Evolutionary conservation across 1,139 yeast genomes (phyloP), one percentile per base, ranked within the genome.

Genomic region (Meyerozyma smithsonii): DNA sequence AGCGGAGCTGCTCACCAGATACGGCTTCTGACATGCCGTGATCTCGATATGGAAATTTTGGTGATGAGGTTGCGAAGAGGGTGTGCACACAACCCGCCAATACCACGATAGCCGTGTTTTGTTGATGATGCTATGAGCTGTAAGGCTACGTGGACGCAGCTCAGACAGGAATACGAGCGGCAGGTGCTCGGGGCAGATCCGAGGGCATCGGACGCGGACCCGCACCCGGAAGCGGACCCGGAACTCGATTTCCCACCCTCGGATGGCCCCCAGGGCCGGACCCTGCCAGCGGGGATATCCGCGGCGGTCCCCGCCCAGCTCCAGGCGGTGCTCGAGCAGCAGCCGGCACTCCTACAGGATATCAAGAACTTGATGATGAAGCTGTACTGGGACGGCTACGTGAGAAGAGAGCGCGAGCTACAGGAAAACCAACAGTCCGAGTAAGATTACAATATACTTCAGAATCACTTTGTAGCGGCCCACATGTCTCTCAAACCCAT

Each of bases 401-500:
- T 26, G 11, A 5, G 7, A 10, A 19, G 33, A 23, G 7, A 14
- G 28, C 28, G 8, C 4, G 20, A 21, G 19, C 10, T n/a, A n/a
- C 30, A 26, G 8, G 17, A 14, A 14, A 8, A 20, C 6, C 24
- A 20, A 8, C 24, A 20, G 8, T 7, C 15, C 17, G 30, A 26
- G 17, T 26, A 32, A 19, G 11, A 32, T 20, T 12, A 16, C 24
- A 11, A 18, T 18, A 16, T 25, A 25, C 12, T 12, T 5, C 5
- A 26, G 5, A 34, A 23, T 23, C 16, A 32, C 35, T 39, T 38
- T 8, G 63, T 59, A 32, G 68, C 52, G 21, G 50, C 64, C 92
- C 92, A 90, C 48, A 84, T 65, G 52, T 86, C 89, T 56, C 73
- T 76, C 45, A 87, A 70, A 30, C 96, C 96, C 64, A 89, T 69